These are phyloP conservation scores for Aspergillus ellipticus DNA, from an alignment of 495 filamentous ascomycete species.

Conservation along the genomic window DNA sequence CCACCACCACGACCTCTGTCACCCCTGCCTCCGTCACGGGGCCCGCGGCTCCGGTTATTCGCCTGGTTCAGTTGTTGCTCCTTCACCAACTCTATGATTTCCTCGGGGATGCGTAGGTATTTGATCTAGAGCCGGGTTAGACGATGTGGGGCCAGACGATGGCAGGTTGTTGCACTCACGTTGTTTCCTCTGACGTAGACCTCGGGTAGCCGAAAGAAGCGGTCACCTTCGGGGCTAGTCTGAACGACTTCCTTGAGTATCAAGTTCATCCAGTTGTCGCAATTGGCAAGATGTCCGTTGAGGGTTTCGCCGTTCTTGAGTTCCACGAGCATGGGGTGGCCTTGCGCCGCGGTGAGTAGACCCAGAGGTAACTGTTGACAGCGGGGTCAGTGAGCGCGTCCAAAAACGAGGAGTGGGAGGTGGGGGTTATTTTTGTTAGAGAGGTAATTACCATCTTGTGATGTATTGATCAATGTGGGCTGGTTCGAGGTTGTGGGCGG, in stretches of 20 bases:
- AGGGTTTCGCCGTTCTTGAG: slow-evolving; percentile 98
- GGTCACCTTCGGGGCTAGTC: slow-evolving; percentile 91
- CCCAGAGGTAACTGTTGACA: slow-evolving; percentile 75
- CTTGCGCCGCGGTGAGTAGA: slow-evolving; percentile 89
- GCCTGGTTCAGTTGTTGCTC: slow-evolving; percentile 75
- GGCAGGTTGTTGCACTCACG: slow-evolving; percentile 40
- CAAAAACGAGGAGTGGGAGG: too few relatives aligned
- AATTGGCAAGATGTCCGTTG: slow-evolving; percentile 91
- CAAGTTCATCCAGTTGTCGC: slow-evolving; percentile 99
- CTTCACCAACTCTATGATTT: slow-evolving; percentile 90
- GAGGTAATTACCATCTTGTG: slow-evolving; percentile 6
- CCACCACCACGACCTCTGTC: slow-evolving; percentile 47
- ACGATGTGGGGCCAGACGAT: neutral
- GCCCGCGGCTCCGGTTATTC: slow-evolving; percentile 65
- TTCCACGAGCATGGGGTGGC: slow-evolving; percentile 98
- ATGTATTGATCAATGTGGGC: slow-evolving; percentile 1
- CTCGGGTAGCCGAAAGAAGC: slow-evolving; percentile 85
- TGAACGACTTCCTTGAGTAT: slow-evolving; percentile 97
- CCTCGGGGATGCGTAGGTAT: slow-evolving; percentile 92
- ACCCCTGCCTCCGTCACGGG: slow-evolving; percentile 52
- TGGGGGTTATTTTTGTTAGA: neutral
- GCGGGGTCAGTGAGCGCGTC: slow-evolving; percentile 1
- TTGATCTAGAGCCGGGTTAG: slow-evolving; percentile 69
- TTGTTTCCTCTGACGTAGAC: slow-evolving; percentile 97
- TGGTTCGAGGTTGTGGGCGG: neutral